A percentile compares a stretch with the other conserved stretches of the same genome.
These are phyloP conservation scores for Neoboletus brunneissimus DNA, from an alignment of 768 basidiomycete genomes.

Conservation along the genomic window DNA sequence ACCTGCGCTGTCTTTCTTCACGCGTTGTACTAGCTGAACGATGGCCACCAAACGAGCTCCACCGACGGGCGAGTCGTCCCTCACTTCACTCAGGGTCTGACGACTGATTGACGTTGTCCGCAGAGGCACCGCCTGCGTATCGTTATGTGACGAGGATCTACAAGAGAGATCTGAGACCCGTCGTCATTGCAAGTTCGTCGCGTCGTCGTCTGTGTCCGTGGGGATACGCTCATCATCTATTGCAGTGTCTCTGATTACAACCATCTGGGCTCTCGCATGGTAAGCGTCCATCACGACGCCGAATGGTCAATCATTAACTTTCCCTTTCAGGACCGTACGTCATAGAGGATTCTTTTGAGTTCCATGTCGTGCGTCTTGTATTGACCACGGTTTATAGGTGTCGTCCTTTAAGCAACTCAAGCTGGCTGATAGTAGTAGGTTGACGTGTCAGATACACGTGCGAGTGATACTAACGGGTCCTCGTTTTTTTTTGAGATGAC, in stretches of 20 bases:
- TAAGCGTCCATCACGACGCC: conserved; percentile 36
- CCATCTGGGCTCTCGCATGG: conserved; percentile 63
- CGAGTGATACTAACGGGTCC: neutral
- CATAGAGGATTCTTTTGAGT: neutral
- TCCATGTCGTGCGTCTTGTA: no score
- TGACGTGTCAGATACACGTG: neutral
- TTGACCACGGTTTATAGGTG: conserved; percentile 48
- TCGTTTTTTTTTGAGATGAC: conserved; percentile 34
- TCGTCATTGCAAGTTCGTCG: conserved; percentile 48
- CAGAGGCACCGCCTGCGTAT: conserved; percentile 53
- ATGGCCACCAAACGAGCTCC: conserved; percentile 19
- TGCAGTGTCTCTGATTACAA: conserved; percentile 42
- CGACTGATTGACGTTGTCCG: neutral
- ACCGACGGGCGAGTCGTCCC: conserved; percentile 10
- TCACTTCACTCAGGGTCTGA: neutral
- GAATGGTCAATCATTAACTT: neutral
- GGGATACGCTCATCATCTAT: neutral
- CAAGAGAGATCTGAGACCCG: conserved; percentile 55
- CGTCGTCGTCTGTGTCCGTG: neutral
- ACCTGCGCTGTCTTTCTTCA: neutral
- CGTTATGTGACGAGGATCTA: conserved; percentile 58
- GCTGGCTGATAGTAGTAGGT: conserved; percentile 49
- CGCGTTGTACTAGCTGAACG: neutral
- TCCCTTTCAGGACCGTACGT: conserved; percentile 23
- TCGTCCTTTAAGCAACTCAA: conserved; percentile 56